phyloP scores from a whole-genome alignment of 805 yeast species.

The Blastobotrys muscicola region DNA sequence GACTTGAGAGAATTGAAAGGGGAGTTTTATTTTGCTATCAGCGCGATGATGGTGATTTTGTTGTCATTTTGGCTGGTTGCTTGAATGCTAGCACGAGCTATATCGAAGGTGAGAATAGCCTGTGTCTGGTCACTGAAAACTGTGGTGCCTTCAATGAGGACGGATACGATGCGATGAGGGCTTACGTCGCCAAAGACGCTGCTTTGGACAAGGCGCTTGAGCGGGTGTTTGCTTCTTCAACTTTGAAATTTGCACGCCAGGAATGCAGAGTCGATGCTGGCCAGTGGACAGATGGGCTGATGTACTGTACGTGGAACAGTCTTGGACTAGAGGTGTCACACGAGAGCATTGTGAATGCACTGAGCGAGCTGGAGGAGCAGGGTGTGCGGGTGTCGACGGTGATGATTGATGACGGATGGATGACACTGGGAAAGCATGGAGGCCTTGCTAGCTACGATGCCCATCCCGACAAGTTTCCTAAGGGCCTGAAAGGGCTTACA shows the following conservation, averaged over 20 bases:
- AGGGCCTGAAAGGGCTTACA: slow-evolving; percentile 22
- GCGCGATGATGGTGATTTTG: no score
- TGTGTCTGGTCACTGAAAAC: background rate
- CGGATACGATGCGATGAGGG: slow-evolving; percentile 11
- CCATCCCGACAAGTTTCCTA: slow-evolving; percentile 18
- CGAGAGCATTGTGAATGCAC: slow-evolving; percentile 15
- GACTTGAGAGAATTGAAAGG: no score
- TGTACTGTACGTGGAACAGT: slow-evolving; percentile 28
- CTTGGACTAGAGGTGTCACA: slow-evolving; percentile 20
- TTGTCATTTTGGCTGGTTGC: no score
- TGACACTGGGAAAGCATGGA: slow-evolving; percentile 14
- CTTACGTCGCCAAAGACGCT: slow-evolving; percentile 14
- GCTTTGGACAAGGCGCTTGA: slow-evolving; percentile 7
- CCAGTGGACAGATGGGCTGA: slow-evolving; percentile 21
- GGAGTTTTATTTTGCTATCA: no score
- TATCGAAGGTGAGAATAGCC: background rate
- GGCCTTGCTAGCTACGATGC: slow-evolving; percentile 20
- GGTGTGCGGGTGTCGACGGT: slow-evolving; percentile 17
- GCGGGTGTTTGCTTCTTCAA: slow-evolving; percentile 9
- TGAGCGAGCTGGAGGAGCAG: slow-evolving; percentile 16
- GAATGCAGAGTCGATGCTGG: slow-evolving; percentile 1
- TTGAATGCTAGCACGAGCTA: no score
- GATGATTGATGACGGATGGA: slow-evolving; percentile 29
- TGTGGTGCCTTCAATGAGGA: slow-evolving; percentile 1
- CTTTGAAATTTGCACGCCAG: background rate